Percentiles rank a stretch among this genome's conserved stretches.
Evolutionary conservation across 225 moss, liverwort and hornwort genomes (phyloP).

Genomic region (Polytrichum formosum): DNA sequence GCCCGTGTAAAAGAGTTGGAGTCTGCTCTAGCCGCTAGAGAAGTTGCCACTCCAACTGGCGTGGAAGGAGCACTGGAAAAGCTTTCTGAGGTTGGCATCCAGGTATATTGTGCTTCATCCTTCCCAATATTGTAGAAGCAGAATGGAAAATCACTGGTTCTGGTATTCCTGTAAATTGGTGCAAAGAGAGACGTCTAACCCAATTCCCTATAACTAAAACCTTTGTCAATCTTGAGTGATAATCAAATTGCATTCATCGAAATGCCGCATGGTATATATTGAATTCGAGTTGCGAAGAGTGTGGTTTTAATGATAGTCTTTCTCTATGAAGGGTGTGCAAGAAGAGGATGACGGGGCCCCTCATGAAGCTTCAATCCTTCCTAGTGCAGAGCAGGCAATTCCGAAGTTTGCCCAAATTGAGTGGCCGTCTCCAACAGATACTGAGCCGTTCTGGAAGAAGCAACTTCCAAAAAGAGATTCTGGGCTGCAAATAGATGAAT

Average conservation of each 20-base stretch:
- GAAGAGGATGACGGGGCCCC: not conserved
- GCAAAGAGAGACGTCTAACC: too few relatives aligned
- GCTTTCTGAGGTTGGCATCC: not conserved
- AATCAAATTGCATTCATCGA: too few relatives aligned
- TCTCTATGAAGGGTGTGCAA: not conserved
- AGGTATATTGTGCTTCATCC: too few relatives aligned
- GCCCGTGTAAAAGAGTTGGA: conserved; percentile 34
- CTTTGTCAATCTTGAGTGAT: too few relatives aligned
- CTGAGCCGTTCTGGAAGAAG: conserved; percentile 40
- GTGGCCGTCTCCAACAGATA: conserved; percentile 41
- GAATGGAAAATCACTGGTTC: too few relatives aligned
- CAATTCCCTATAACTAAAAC: too few relatives aligned
- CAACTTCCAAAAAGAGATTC: conserved; percentile 6
- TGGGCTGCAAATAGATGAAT: not conserved
- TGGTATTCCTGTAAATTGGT: too few relatives aligned
- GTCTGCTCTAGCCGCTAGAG: conserved; percentile 14
- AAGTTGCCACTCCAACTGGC: not conserved
- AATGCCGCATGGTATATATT: too few relatives aligned
- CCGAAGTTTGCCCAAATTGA: conserved; percentile 15
- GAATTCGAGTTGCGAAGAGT: too few relatives aligned
- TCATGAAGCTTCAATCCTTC: conserved; percentile 5
- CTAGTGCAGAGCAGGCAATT: conserved; percentile 2
- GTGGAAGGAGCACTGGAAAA: not conserved
- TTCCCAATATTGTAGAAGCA: too few relatives aligned
- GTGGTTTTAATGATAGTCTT: too few relatives aligned